Conservation (phyloP, 225 moss, liverwort and hornwort species). For the Polytrichum formosum region DNA sequence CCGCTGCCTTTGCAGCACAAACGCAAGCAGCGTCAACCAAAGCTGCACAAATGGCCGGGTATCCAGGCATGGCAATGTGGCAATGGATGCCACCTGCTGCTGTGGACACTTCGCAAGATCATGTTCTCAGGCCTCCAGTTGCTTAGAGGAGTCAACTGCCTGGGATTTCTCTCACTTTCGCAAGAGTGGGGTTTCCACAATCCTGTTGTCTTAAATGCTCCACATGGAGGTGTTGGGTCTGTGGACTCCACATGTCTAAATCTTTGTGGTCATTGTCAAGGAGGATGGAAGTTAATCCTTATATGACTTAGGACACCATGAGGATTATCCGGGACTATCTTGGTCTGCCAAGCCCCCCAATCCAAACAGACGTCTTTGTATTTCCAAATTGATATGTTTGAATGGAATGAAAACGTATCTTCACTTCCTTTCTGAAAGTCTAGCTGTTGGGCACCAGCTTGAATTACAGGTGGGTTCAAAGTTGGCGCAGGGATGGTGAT, state of each 20-base stretch:
- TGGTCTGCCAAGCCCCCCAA: slow-evolving; percentile 9
- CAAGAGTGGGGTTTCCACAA: background rate
- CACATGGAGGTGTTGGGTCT: slow-evolving; percentile 14
- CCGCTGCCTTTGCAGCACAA: slow-evolving; percentile 72
- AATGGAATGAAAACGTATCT: slow-evolving; percentile 10
- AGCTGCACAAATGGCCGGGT: slow-evolving; percentile 62
- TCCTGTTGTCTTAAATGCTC: slow-evolving; percentile 5
- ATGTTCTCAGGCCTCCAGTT: slow-evolving; percentile 86
- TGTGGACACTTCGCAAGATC: slow-evolving; percentile 90
- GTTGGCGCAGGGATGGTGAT: too few species aligned
- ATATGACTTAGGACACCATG: slow-evolving; percentile 27
- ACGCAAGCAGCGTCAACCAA: slow-evolving; percentile 66
- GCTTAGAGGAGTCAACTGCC: slow-evolving; percentile 38
- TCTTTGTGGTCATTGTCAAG: slow-evolving; percentile 13
- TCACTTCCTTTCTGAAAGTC: slow-evolving; percentile 7
- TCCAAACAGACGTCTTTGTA: slow-evolving; percentile 30
- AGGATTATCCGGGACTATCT: slow-evolving; percentile 8
- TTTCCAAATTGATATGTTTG: slow-evolving; percentile 22
- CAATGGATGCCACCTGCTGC: slow-evolving; percentile 93
- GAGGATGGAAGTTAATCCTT: background rate
- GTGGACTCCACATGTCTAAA: slow-evolving; percentile 11
- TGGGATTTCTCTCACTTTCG: slow-evolving; percentile 5
- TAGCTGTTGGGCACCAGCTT: too few species aligned
- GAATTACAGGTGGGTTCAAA: too few species aligned
- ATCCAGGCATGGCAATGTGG: slow-evolving; percentile 91